phyloP scores from a whole-genome alignment of 2,329 filamentous ascomycete species.

The Dendryphion nanum region DNA sequence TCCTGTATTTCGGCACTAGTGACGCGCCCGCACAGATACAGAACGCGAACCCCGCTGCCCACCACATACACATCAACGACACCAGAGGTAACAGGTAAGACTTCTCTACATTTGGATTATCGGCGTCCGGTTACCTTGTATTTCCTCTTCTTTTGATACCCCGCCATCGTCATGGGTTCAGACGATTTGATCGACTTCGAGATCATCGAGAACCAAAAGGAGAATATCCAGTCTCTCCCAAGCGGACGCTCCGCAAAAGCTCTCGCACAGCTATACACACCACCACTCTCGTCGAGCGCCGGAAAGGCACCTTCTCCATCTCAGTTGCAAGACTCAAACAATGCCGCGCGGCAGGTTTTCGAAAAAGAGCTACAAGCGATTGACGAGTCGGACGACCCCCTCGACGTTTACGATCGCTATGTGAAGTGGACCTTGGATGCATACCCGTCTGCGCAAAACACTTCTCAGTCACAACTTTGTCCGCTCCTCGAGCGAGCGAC shows the following conservation, averaged over 20 bases:
- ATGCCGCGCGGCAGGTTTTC: slow-evolving; percentile 76
- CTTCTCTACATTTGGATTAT: too few relatives aligned
- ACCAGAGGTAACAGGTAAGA: too few relatives aligned
- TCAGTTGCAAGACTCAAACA: slow-evolving; percentile 74
- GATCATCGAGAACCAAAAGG: slow-evolving; percentile 93
- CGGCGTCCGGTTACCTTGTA: slow-evolving; percentile 10
- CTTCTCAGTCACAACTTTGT: slow-evolving; percentile 84
- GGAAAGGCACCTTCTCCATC: slow-evolving; percentile 54
- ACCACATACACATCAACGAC: too few relatives aligned
- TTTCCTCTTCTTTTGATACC: slow-evolving; percentile 25
- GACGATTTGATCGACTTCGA: slow-evolving; percentile 67
- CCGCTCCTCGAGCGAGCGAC: slow-evolving; percentile 89
- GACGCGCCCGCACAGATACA: too few relatives aligned
- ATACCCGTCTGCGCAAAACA: slow-evolving; percentile 91
- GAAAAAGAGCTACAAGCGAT: slow-evolving; percentile 78
- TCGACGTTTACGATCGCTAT: slow-evolving; percentile 95
- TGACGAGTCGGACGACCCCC: slow-evolving; percentile 86
- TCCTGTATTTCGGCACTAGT: too few relatives aligned
- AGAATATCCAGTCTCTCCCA: slow-evolving; percentile 94
- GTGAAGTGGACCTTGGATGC: slow-evolving; percentile 95
- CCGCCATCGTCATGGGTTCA: slow-evolving; percentile 39
- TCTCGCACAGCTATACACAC: slow-evolving; percentile 77
- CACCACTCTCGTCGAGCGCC: slow-evolving; percentile 51
- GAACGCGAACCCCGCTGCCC: too few relatives aligned
- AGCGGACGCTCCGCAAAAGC: slow-evolving; percentile 86